These are phyloP conservation scores for Spinacia oleracea DNA, from an alignment of 179 eudicot species.

Conservation along the genomic window DNA sequence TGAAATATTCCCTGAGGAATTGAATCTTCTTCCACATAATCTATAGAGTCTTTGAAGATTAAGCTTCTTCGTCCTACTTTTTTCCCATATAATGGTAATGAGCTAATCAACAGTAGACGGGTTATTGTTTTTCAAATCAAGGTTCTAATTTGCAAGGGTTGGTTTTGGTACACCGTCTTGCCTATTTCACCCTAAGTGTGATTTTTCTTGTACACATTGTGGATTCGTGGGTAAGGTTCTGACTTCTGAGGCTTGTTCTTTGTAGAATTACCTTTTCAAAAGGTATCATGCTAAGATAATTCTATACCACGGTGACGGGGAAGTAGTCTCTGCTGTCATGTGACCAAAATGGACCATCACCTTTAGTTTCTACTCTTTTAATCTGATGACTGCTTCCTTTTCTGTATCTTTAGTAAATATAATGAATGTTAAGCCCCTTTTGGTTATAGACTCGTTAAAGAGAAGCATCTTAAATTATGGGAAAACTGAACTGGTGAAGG, in stretches of 20 bases:
- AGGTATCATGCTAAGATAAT: background rate
- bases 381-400: background rate
- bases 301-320: too few relatives aligned
- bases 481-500: background rate
- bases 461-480: background rate
- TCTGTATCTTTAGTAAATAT: background rate
- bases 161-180: background rate
- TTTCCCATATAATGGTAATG: background rate
- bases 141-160: background rate
- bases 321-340: background rate
- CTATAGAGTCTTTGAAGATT: background rate
- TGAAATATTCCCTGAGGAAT: background rate
- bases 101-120: background rate
- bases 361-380: background rate
- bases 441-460: background rate
- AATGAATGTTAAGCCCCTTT: background rate
- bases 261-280: background rate
- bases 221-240: background rate
- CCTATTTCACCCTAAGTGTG: background rate
- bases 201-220: background rate
- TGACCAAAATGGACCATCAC: background rate
- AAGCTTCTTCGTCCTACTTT: background rate
- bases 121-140: background rate
- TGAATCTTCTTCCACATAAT: background rate
- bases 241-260: background rate